Evolutionary conservation across 2,329 filamentous ascomycete genomes (phyloP).

Genomic region (Cordyceps farinosa): DNA sequence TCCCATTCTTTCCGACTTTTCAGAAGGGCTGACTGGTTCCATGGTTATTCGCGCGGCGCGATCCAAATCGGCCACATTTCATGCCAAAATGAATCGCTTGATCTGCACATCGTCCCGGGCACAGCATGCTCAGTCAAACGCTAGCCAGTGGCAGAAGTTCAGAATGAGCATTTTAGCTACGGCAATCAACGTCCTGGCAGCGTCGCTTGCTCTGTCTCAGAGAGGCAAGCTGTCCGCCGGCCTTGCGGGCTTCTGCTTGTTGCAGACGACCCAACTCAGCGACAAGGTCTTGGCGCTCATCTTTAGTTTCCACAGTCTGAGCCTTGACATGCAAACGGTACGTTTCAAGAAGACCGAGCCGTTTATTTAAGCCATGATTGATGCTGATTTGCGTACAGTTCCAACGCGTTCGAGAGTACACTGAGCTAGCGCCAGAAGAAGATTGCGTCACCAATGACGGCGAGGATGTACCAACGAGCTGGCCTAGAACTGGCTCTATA

Average conservation of each 20-base stretch:
- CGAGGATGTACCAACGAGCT: conserved; percentile 38
- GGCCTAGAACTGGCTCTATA: conserved; percentile 45
- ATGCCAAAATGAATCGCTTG: conserved; percentile 45
- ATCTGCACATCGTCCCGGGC: conserved; percentile 44
- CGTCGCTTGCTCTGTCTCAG: background rate
- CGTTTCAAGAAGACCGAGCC: conserved; percentile 23
- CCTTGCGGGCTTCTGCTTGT: conserved; percentile 53
- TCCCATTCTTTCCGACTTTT: conserved; percentile 55
- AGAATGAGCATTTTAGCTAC: conserved; percentile 4
- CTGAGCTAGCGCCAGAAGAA: conserved; percentile 39
- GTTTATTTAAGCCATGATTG: background rate
- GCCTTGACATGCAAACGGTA: conserved; percentile 49
- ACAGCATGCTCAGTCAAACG: conserved; percentile 31
- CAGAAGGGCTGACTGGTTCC: conserved; percentile 48
- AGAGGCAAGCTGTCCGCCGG: conserved; percentile 44
- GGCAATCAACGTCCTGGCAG: conserved; percentile 1
- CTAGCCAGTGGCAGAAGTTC: conserved; percentile 9
- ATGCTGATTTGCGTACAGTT: conserved; percentile 32
- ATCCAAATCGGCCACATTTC: conserved; percentile 46
- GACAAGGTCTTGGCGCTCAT: conserved; percentile 49
- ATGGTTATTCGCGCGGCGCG: conserved; percentile 48
- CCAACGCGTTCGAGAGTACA: conserved; percentile 47
- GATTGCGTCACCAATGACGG: conserved; percentile 38
- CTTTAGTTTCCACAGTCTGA: conserved; percentile 50
- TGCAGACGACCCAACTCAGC: conserved; percentile 53